Conservation (phyloP, 768 basidiomycete genomes). For the Pisolithus microcarpus region DNA sequence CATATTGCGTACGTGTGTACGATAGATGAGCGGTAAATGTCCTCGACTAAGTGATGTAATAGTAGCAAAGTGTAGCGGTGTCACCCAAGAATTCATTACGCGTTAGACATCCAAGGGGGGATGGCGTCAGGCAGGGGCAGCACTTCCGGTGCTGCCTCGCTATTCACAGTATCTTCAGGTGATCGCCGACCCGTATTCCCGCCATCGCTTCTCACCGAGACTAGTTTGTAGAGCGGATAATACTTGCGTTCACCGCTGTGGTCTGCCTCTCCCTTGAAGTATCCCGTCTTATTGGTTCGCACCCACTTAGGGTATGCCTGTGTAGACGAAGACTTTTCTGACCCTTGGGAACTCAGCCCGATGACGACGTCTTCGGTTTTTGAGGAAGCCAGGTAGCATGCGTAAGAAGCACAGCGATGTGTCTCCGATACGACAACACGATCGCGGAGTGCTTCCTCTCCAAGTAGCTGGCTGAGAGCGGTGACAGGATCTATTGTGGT, state of each 20-base stretch:
- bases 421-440: slow-evolving; percentile 29
- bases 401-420: slow-evolving; percentile 28
- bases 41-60: too few species aligned
- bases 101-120: slow-evolving; percentile 9
- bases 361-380: slow-evolving; percentile 16
- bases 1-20: too few species aligned
- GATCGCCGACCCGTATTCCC: slow-evolving; percentile 16
- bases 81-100: neutral
- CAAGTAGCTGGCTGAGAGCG: slow-evolving; percentile 21
- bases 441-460: slow-evolving; percentile 16
- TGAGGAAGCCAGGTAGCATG: slow-evolving; percentile 19
- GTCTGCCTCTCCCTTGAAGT: slow-evolving; percentile 21
- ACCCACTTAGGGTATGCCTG: slow-evolving; percentile 18
- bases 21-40: too few species aligned
- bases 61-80: too few species aligned
- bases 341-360: slow-evolving; percentile 18
- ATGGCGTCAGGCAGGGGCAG: slow-evolving; percentile 7
- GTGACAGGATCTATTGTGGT: slow-evolving; percentile 22
- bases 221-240: slow-evolving; percentile 26
- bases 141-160: neutral
- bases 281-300: slow-evolving; percentile 15
- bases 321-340: slow-evolving; percentile 11
- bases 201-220: slow-evolving; percentile 17
- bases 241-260: slow-evolving; percentile 15
- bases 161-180: slow-evolving; percentile 1